Percentiles rank a stretch among this genome's conserved stretches.
phyloP scores from a whole-genome alignment of 257 asterid species.

The Agastache rugosa region DNA sequence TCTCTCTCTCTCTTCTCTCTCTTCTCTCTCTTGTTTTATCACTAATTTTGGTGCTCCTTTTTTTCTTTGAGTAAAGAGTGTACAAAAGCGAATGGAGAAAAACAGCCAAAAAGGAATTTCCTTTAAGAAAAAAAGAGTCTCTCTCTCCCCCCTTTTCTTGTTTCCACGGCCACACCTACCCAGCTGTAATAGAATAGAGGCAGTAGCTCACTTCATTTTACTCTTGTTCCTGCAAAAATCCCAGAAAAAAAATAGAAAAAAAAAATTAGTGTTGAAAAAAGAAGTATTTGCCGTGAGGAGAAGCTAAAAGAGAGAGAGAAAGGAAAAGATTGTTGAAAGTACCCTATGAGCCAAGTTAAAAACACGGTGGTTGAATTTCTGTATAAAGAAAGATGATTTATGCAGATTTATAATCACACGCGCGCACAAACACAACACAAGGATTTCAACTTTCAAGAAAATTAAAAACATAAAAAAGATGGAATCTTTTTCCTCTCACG shows the following conservation, averaged over 20 bases:
- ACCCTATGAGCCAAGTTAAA: slow-evolving; percentile 34
- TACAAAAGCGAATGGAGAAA: slow-evolving; percentile 31
- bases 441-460: slow-evolving; percentile 31
- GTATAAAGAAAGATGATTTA: slow-evolving; percentile 39
- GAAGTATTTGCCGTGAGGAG: slow-evolving; percentile 38
- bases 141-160: slow-evolving; percentile 34
- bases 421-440: slow-evolving; percentile 29
- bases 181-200: slow-evolving; percentile 33
- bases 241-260: slow-evolving; percentile 34
- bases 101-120: slow-evolving; percentile 30
- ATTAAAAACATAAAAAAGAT: slow-evolving; percentile 26
- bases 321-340: slow-evolving; percentile 39
- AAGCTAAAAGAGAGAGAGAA: slow-evolving; percentile 16
- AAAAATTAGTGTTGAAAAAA: neutral
- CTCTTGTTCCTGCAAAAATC: slow-evolving; percentile 57
- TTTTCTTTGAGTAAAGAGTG: slow-evolving; percentile 39
- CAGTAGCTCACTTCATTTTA: slow-evolving; percentile 44
- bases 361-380: slow-evolving; percentile 51
- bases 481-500: slow-evolving; percentile 24
- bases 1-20: slow-evolving; percentile 23
- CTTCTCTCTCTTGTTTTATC: slow-evolving; percentile 34
- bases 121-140: neutral
- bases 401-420: neutral
- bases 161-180: slow-evolving; percentile 39
- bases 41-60: slow-evolving; percentile 31